These are phyloP conservation scores for Microbotryum saponariae DNA, from an alignment of 1,284 basidiomycete genomes.

Conservation along the genomic window DNA sequence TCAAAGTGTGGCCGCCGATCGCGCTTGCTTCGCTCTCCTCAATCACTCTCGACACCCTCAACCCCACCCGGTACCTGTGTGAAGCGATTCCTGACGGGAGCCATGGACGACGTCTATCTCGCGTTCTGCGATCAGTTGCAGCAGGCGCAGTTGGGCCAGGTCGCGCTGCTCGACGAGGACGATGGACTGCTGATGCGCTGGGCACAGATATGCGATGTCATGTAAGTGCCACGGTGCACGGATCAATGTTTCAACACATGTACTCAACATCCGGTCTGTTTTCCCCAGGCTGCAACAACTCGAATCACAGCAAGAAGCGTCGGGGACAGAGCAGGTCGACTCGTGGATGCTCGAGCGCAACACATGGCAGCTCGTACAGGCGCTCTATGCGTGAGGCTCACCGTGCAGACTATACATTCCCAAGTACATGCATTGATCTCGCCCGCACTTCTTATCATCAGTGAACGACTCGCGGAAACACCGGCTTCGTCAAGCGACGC, in stretches of 20 bases:
- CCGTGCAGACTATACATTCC: background rate
- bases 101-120: constrained; percentile 26
- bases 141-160: constrained; percentile 19
- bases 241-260: background rate
- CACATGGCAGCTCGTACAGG: constrained; percentile 72
- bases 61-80: no score
- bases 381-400: constrained; percentile 44
- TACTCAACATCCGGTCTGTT: background rate
- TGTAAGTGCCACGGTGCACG: constrained; percentile 7
- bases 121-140: constrained; percentile 28
- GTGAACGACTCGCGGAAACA: constrained; percentile 19
- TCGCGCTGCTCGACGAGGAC: constrained; percentile 30
- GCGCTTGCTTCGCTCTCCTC: no score
- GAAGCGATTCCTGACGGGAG: no score
- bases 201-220: constrained; percentile 18
- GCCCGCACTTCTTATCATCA: constrained; percentile 1
- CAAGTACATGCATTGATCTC: background rate
- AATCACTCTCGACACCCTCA: no score
- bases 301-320: constrained; percentile 30
- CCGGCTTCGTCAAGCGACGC: constrained; percentile 4
- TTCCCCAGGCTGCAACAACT: constrained; percentile 13
- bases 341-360: constrained; percentile 63
- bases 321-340: constrained; percentile 51
- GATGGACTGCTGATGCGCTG: constrained; percentile 26
- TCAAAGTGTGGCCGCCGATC: no score